Evolutionary conservation across 1,284 basidiomycete genomes (phyloP), one percentile per base, ranked within the genome.

Genomic region (Rhodotorula sp.): DNA sequence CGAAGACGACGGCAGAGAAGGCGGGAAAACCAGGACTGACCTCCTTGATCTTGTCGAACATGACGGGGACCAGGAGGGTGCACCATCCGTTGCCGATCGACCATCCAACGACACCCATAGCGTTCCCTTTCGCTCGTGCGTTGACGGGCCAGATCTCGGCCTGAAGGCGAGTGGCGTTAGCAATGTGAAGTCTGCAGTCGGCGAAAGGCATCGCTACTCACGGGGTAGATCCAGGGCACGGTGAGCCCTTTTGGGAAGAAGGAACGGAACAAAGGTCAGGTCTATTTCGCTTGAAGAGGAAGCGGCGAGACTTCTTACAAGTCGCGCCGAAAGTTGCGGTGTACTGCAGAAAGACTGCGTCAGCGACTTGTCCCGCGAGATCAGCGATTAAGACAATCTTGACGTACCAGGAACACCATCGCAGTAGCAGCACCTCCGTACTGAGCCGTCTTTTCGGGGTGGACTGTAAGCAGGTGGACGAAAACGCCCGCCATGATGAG

Each of bases 21-120:
- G 23, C 7, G 31, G 2, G 45, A 26, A 12, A 14, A 43, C 16
- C 14, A 5, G 19, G 34, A 43, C 23, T 26, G 28, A 61, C 60
- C 60, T 62, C 60, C 49, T 62, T 50, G 23, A 62, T 62, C 19
- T 62, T 62, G 49, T 28, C 60, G 31, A 62, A 62, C 60, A 62
- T 62, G 48, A 62, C 49, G 15, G 60, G 60, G 31, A 62, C 49
- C 18, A 62, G 60, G 7, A 62, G 31, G 7, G 60, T 62, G 49
- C 60, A 62, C 60, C 60, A 62, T 48, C 60, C 60, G 49, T 62
- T 62, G 5, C 60, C 60, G 31, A 62, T 62, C 10, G 60, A 62
- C 60, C 60, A 62, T 12, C 60, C 60, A 21, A 62, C 49, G 21
- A 62, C 60, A 1, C 60, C 60, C 60, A 62, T 62, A 10, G 60